Conservation (phyloP, 805 yeast species). For the Yarrowia sp. region DNA sequence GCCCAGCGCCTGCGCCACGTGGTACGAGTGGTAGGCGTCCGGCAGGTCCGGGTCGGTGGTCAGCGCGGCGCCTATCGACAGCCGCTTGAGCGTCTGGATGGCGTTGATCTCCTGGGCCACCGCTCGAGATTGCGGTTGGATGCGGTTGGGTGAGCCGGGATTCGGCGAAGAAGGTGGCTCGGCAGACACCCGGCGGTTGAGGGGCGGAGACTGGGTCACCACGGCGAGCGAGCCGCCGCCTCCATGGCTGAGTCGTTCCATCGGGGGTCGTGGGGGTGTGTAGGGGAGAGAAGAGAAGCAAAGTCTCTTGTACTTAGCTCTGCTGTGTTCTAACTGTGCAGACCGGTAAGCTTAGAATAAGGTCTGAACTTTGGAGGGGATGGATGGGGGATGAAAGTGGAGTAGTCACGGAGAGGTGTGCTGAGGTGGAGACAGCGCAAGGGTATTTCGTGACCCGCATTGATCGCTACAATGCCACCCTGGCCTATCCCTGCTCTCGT, state of each 20-base stretch:
- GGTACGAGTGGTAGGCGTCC: constrained; percentile 25
- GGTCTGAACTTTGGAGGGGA: neutral
- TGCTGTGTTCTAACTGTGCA: neutral
- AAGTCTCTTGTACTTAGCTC: neutral
- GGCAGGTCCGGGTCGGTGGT: constrained; percentile 54
- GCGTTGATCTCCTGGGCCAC: constrained; percentile 54
- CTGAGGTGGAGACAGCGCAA: no score
- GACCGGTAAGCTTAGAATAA: constrained; percentile 22
- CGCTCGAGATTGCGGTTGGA: constrained; percentile 45
- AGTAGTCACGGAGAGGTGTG: no score
- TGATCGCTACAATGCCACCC: no score
- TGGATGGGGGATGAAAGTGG: neutral
- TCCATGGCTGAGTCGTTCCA: constrained; percentile 37
- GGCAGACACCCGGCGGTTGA: constrained; percentile 18
- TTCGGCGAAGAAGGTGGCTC: constrained; percentile 16
- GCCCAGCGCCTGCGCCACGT: constrained; percentile 38
- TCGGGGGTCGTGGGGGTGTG: constrained; percentile 10
- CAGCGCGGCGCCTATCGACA: constrained; percentile 51
- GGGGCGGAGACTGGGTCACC: constrained; percentile 31
- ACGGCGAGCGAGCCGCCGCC: constrained; percentile 35
- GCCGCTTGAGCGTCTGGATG: constrained; percentile 53
- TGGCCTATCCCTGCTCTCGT: no score
- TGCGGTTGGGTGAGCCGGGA: constrained; percentile 24
- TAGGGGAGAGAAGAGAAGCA: neutral
- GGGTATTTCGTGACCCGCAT: no score